A percentile compares a stretch with the other conserved stretches of the same genome.
Evolutionary conservation across 306 rosid species (phyloP).

Genomic region (Clitoria ternatea): DNA sequence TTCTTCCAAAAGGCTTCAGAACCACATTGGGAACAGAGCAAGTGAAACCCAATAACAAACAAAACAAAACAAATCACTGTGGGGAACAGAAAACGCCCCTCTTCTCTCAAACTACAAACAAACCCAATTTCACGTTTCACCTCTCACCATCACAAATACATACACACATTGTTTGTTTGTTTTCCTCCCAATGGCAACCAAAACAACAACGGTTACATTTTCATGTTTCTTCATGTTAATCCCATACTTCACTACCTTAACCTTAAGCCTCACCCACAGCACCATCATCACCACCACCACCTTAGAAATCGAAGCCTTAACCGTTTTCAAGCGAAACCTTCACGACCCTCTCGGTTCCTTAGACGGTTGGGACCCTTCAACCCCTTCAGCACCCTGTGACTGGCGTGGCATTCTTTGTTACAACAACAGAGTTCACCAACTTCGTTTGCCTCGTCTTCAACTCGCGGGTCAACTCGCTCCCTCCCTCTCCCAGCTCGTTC

Average conservation of each 20-base stretch:
- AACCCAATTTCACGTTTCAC: constrained; percentile 6
- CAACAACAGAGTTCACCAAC: constrained; percentile 49
- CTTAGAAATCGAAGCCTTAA: constrained; percentile 52
- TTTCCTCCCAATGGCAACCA: constrained; percentile 31
- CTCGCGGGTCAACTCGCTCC: constrained; percentile 51
- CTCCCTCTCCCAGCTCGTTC: constrained; percentile 37
- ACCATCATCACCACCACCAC: background rate
- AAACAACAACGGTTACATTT: constrained; percentile 59
- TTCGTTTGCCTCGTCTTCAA: constrained; percentile 63
- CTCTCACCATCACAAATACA: background rate
- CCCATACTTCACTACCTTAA: constrained; percentile 11
- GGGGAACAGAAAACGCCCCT: constrained; percentile 28
- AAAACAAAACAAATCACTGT: background rate
- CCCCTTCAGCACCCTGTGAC: constrained; percentile 71
- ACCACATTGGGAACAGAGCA: constrained; percentile 34
- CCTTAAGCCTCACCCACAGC: background rate
- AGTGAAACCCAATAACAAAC: background rate
- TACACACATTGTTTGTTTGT: background rate
- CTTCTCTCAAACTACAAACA: constrained; percentile 36
- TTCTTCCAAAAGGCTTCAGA: background rate
- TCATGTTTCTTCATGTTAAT: constrained; percentile 10
- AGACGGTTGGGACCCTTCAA: constrained; percentile 56
- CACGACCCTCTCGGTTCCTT: constrained; percentile 60
- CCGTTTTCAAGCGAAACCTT: constrained; percentile 45
- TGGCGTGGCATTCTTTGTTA: constrained; percentile 65